Percentiles rank a stretch among this genome's conserved stretches.
Conservation (phyloP, 225 moss, liverwort and hornwort genomes). For the Takakia lepidozioides region DNA sequence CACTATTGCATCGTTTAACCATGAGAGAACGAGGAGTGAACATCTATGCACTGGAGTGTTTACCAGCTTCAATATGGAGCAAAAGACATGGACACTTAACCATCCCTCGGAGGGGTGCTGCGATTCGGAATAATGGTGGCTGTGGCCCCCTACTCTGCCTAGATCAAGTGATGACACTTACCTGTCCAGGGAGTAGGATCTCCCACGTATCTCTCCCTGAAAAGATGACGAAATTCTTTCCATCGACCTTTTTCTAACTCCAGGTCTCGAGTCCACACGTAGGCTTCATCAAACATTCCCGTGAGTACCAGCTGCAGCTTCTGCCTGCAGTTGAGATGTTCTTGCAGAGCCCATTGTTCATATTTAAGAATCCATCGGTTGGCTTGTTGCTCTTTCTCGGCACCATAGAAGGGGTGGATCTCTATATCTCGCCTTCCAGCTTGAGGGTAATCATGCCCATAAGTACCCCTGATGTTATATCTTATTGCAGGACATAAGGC, state of each 20-base stretch:
- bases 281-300: conserved; percentile 41
- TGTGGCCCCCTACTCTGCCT: too few relatives aligned
- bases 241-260: conserved; percentile 34
- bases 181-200: conserved; percentile 50
- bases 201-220: conserved; percentile 26
- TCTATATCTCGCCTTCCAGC: conserved; percentile 18
- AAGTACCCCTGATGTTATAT: conserved; percentile 41
- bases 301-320: conserved; percentile 33
- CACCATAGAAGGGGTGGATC: conserved; percentile 19
- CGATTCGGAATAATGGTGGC: too few relatives aligned
- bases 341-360: conserved; percentile 37
- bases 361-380: conserved; percentile 24
- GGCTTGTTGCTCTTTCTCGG: conserved; percentile 18
- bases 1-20: too few relatives aligned
- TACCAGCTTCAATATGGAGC: too few relatives aligned
- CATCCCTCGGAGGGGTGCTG: too few relatives aligned
- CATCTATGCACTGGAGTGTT: too few relatives aligned
- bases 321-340: conserved; percentile 33
- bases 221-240: conserved; percentile 35
- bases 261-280: conserved; percentile 38
- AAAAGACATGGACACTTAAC: too few relatives aligned
- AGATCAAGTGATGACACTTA: too few relatives aligned
- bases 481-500: conserved; percentile 43
- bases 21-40: too few relatives aligned
- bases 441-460: conserved; percentile 30